These are phyloP conservation scores for Acmispon strigosus DNA, from an alignment of 306 rosid genomes.

Conservation along the genomic window DNA sequence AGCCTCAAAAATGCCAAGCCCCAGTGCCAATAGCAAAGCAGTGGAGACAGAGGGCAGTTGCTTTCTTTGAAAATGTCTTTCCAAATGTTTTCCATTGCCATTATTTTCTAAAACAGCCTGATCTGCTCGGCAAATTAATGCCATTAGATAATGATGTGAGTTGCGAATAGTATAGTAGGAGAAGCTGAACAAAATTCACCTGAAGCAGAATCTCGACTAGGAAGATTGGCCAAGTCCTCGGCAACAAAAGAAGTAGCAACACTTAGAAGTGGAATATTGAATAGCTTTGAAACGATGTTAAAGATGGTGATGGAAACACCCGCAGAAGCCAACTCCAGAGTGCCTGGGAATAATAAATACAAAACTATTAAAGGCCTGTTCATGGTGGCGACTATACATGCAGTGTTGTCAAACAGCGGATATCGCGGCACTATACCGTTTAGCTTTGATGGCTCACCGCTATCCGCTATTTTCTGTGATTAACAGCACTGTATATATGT, in stretches of 20 bases:
- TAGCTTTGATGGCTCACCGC: too few species aligned
- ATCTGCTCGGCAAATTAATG: conserved; percentile 28
- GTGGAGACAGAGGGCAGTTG: conserved; percentile 90
- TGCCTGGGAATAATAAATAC: conserved; percentile 35
- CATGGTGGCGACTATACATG: too few species aligned
- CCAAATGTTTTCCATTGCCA: conserved; percentile 38
- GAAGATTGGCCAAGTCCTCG: conserved; percentile 68
- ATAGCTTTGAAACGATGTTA: conserved; percentile 80
- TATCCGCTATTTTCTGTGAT: too few species aligned
- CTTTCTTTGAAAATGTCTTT: conserved; percentile 35
- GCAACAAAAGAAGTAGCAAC: conserved; percentile 96
- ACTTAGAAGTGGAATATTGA: conserved; percentile 89
- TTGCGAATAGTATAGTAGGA: background rate
- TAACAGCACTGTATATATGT: too few species aligned
- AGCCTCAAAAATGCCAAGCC: conserved; percentile 85
- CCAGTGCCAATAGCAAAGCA: conserved; percentile 72
- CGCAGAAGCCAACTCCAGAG: conserved; percentile 87
- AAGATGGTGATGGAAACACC: conserved; percentile 84
- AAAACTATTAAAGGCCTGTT: background rate
- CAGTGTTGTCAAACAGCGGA: too few species aligned
- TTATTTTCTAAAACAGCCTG: conserved; percentile 13
- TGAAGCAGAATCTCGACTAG: conserved; percentile 39
- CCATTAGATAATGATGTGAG: conserved; percentile 17
- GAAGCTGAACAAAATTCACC: conserved; percentile 34
- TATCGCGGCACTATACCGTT: too few species aligned